Evolutionary conservation across 192 early-diverging fungal species (phyloP).

Genomic region (Coemansia sp.): DNA sequence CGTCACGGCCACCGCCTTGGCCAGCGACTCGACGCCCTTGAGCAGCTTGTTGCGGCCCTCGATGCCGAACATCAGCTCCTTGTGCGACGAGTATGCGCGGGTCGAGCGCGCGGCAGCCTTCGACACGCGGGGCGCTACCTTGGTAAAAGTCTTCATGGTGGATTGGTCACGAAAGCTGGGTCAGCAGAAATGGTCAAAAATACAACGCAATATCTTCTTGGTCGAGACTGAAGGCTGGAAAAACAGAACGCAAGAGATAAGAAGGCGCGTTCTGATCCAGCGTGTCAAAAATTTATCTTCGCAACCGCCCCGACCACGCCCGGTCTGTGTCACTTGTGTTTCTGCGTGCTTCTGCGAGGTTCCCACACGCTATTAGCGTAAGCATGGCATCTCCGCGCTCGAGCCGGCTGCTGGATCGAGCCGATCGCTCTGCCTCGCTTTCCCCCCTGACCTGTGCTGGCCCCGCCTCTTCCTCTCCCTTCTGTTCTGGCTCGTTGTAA

Average conservation of each 20-base stretch:
- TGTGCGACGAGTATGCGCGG: conserved; percentile 82
- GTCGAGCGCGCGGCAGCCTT: conserved; percentile 29
- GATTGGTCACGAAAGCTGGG: no score
- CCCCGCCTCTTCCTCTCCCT: neutral
- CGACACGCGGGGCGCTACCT: conserved; percentile 43
- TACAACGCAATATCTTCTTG: conserved; percentile 1
- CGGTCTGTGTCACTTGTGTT: neutral
- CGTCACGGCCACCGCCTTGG: conserved; percentile 98
- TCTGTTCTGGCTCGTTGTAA: neutral
- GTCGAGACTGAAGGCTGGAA: neutral
- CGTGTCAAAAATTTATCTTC: neutral
- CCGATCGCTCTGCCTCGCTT: neutral
- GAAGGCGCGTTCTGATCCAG: neutral
- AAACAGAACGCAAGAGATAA: neutral
- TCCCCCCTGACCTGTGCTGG: neutral
- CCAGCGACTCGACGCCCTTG: conserved; percentile 93
- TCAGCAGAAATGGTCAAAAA: neutral
- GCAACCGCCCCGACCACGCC: neutral
- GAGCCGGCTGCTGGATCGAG: no score
- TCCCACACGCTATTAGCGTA: conserved; percentile 20
- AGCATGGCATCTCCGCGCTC: no score
- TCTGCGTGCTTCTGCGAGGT: conserved; percentile 21
- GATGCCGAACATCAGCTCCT: conserved; percentile 95
- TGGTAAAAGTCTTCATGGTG: conserved; percentile 44
- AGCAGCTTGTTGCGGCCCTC: conserved; percentile 90